A percentile compares a stretch with the other conserved stretches of the same genome.
These are phyloP conservation scores for Mortierella polycephala DNA, from an alignment of 371 early-diverging fungal species.

Conservation along the genomic window DNA sequence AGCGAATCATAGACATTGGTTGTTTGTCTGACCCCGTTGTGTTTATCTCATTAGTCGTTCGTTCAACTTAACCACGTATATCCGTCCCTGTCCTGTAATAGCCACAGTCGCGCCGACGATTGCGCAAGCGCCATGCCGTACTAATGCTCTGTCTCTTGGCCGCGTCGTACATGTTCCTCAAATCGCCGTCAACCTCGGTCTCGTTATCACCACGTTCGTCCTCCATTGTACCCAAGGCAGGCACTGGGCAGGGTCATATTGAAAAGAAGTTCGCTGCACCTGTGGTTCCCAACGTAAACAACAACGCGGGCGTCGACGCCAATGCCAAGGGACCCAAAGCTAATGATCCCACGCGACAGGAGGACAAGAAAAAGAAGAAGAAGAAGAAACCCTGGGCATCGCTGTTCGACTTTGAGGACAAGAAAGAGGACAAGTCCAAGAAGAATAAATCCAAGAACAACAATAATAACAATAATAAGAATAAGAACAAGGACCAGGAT, in stretches of 20 bases:
- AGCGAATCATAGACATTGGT: too few relatives aligned
- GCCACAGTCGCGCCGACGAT: slow-evolving; percentile 13
- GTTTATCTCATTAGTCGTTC: too few relatives aligned
- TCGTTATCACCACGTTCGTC: slow-evolving; percentile 3
- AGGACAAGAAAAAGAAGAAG: slow-evolving; percentile 36
- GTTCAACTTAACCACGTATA: neutral
- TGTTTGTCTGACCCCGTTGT: too few relatives aligned
- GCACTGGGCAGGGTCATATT: slow-evolving; percentile 10
- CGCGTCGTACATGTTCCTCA: slow-evolving; percentile 36
- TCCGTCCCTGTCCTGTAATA: neutral
- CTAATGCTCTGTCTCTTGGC: slow-evolving; percentile 37
- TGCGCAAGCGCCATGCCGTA: slow-evolving; percentile 44
- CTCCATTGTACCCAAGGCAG: neutral
- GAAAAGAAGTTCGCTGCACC: slow-evolving; percentile 3
- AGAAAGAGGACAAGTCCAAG: slow-evolving; percentile 8
- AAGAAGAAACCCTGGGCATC: slow-evolving; percentile 43
- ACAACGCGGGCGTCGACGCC: slow-evolving; percentile 8
- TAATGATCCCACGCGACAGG: neutral
- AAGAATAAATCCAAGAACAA: slow-evolving; percentile 3
- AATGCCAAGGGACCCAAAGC: neutral
- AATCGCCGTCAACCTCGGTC: slow-evolving; percentile 15
- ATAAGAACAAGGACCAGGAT: neutral
- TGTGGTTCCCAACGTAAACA: slow-evolving; percentile 6
- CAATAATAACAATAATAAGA: slow-evolving; percentile 4
- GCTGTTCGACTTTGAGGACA: slow-evolving; percentile 38